These are phyloP conservation scores for Cordyceps farinosa DNA, from an alignment of 2,329 filamentous ascomycete species.

Conservation along the genomic window DNA sequence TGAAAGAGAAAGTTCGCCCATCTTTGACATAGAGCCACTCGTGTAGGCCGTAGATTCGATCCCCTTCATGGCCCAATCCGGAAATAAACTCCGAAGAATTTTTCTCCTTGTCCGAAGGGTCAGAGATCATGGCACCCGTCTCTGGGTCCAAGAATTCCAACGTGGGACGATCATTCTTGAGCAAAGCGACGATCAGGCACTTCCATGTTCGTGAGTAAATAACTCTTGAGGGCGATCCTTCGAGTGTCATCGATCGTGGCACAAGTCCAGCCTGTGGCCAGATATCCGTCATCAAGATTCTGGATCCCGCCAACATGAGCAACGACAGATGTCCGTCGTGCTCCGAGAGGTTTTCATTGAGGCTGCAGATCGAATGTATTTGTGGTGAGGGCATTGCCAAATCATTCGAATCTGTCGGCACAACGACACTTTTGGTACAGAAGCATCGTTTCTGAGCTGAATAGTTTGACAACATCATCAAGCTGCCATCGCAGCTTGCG, in stretches of 20 bases:
- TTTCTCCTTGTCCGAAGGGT: conserved; percentile 40
- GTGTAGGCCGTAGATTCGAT: conserved; percentile 56
- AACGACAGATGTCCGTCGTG: conserved; percentile 39
- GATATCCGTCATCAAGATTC: conserved; percentile 52
- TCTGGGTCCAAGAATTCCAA: conserved; percentile 55
- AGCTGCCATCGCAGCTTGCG: conserved; percentile 46
- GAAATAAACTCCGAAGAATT: conserved; percentile 47
- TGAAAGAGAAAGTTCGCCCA: conserved; percentile 56
- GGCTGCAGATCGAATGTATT: conserved; percentile 45
- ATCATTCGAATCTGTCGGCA: conserved; percentile 49
- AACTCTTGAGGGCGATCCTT: conserved; percentile 48
- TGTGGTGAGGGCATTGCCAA: conserved; percentile 43
- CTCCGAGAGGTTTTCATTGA: conserved; percentile 39
- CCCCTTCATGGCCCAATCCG: conserved; percentile 53
- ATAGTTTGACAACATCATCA: conserved; percentile 42
- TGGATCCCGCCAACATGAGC: conserved; percentile 47
- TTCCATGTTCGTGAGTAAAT: conserved; percentile 53
- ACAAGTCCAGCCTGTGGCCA: conserved; percentile 44
- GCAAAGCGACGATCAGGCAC: conserved; percentile 52
- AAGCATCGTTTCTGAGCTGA: conserved; percentile 31
- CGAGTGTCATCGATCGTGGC: conserved; percentile 46
- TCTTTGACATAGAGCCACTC: conserved; percentile 62
- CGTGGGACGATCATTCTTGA: conserved; percentile 41
- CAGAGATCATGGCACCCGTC: conserved; percentile 50
- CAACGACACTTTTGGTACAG: conserved; percentile 43